A percentile compares a stretch with the other conserved stretches of the same genome.
Evolutionary conservation across 345 rosid genomes (phyloP).

Genomic region (Theobroma cacao): DNA sequence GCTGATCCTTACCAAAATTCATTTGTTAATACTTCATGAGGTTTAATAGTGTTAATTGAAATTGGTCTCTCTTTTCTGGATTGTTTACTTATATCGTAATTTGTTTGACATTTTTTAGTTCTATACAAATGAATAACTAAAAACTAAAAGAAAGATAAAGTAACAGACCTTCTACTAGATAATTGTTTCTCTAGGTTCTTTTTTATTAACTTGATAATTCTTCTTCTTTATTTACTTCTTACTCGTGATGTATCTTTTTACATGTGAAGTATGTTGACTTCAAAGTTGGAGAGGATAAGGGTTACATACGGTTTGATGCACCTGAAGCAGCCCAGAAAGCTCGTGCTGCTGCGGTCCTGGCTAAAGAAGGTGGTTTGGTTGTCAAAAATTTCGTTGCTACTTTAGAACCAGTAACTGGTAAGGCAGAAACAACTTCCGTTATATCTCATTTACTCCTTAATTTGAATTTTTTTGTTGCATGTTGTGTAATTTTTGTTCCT

Average conservation of each 20-base stretch:
- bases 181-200: not conserved
- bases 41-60: not conserved
- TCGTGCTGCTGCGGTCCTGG: slow-evolving; percentile 89
- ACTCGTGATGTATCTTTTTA: not conserved
- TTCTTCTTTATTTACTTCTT: not conserved
- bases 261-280: slow-evolving; percentile 72
- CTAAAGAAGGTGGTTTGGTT: slow-evolving; percentile 71
- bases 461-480: not conserved
- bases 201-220: not conserved
- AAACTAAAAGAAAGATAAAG: not conserved
- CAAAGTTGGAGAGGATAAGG: slow-evolving; percentile 76
- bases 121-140: not conserved
- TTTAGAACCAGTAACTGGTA: slow-evolving; percentile 91
- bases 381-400: slow-evolving; percentile 76
- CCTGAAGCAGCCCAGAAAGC: slow-evolving; percentile 94
- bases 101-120: not conserved
- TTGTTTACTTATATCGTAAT: not conserved
- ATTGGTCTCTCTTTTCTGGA: not conserved
- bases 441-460: not conserved
- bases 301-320: slow-evolving; percentile 75
- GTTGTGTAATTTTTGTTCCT: not conserved
- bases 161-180: not conserved
- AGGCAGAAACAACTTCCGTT: not conserved
- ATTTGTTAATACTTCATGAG: not conserved
- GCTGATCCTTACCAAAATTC: not conserved